Conservation (phyloP, 208 protist genomes). For the Crithidia expoeki region DNA sequence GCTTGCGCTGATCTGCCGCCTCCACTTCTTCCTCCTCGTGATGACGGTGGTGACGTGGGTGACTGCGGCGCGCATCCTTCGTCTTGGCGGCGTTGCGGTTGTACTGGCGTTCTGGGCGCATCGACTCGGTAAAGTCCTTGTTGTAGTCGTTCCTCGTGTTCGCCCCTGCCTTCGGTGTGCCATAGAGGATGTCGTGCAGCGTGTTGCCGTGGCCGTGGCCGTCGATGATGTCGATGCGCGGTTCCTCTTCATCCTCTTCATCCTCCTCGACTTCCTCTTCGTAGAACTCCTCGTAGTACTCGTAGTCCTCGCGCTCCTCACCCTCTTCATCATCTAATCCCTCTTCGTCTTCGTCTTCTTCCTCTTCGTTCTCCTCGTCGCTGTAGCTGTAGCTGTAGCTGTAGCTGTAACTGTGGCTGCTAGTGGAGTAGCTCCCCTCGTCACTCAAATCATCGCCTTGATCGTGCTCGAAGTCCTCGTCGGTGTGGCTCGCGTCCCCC, state of each 20-base stretch:
- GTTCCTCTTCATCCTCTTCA: slow-evolving; percentile 72
- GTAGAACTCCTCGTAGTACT: slow-evolving; percentile 69
- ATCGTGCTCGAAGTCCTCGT: slow-evolving; percentile 6
- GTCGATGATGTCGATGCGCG: slow-evolving; percentile 78
- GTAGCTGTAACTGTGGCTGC: slow-evolving; percentile 32
- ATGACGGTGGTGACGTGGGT: slow-evolving; percentile 22
- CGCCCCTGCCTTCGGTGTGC: slow-evolving; percentile 53
- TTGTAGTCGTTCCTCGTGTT: slow-evolving; percentile 35
- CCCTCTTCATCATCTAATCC: slow-evolving; percentile 19
- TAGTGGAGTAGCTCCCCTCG: slow-evolving; percentile 19
- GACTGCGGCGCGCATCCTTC: slow-evolving; percentile 18
- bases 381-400: slow-evolving; percentile 26
- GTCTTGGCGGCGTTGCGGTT: slow-evolving; percentile 1
- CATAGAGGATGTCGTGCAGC: slow-evolving; percentile 67
- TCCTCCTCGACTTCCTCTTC: slow-evolving; percentile 72
- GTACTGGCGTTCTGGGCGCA: slow-evolving; percentile 14
- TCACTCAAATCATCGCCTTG: not conserved
- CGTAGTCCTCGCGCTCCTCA: slow-evolving; percentile 37
- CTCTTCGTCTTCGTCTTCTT: slow-evolving; percentile 25
- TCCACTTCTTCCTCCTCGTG: slow-evolving; percentile 10
- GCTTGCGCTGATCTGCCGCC: not conserved
- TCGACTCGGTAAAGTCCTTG: slow-evolving; percentile 28
- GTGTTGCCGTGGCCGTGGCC: slow-evolving; percentile 47
- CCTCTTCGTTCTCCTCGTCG: slow-evolving; percentile 20
- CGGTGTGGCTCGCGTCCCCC: not conserved